Conservation (phyloP, 2,329 filamentous ascomycete species). For the Pseudogymnoascus sp. region DNA sequence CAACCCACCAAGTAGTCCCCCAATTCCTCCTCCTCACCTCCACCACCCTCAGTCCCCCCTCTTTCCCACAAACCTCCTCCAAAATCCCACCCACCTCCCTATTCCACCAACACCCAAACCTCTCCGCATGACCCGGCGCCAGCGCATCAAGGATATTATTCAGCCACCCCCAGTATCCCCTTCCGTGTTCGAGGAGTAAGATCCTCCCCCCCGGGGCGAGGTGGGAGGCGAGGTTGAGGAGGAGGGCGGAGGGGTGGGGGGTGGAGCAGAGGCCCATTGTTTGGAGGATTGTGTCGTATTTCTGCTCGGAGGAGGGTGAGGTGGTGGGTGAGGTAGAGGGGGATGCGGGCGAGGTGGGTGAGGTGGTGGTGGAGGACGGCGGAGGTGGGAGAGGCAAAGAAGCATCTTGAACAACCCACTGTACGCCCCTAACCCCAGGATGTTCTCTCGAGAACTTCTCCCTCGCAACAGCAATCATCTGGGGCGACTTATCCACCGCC, state of each 20-base stretch:
- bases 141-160: conserved; percentile 48
- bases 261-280: conserved; percentile 59
- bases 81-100: conserved; percentile 50
- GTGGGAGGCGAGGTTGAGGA: conserved; percentile 43
- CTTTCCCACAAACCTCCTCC: conserved; percentile 35
- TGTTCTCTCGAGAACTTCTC: conserved; percentile 39
- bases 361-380: conserved; percentile 18
- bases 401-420: conserved; percentile 29
- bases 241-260: conserved; percentile 43
- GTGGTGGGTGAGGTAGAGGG: conserved; percentile 9
- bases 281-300: conserved; percentile 55
- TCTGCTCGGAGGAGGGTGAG: conserved; percentile 8
- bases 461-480: conserved; percentile 52
- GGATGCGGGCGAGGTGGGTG: too few relatives aligned
- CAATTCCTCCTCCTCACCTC: conserved; percentile 43
- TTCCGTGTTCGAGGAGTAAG: conserved; percentile 54
- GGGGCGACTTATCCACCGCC: conserved; percentile 50
- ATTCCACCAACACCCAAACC: conserved; percentile 63
- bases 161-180: conserved; percentile 44
- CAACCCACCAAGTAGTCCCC: conserved; percentile 51
- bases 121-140: conserved; percentile 46
- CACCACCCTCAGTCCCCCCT: conserved; percentile 46
- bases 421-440: conserved; percentile 34
- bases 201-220: conserved; percentile 51
- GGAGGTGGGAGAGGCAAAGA: conserved; percentile 20